Conservation (phyloP, 768 basidiomycete species). For the Podaxis mareebaensis region DNA sequence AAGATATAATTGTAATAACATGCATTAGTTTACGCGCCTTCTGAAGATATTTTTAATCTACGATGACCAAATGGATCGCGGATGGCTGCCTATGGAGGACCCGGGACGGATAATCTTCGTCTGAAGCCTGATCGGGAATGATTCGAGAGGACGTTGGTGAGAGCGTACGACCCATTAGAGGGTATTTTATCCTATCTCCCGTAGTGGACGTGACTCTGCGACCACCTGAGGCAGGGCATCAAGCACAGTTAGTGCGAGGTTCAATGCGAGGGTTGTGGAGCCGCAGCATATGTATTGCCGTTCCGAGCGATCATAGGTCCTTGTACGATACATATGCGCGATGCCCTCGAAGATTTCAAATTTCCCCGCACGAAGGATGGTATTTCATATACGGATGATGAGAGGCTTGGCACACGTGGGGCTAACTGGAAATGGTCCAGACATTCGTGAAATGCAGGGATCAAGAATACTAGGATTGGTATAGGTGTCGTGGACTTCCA, state of each 20-base stretch:
- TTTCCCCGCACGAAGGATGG: neutral
- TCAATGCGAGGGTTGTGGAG: neutral
- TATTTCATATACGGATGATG: neutral
- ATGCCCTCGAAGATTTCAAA: neutral
- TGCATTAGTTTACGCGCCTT: neutral
- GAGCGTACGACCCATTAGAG: neutral
- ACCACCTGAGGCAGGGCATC: neutral
- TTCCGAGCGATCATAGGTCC: neutral
- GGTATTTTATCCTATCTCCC: neutral
- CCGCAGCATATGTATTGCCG: neutral
- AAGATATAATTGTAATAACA: neutral
- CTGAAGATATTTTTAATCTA: neutral
- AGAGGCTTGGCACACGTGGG: neutral
- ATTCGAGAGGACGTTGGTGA: neutral
- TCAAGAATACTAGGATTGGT: neutral
- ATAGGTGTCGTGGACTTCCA: neutral
- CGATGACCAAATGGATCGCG: neutral
- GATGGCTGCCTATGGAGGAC: neutral
- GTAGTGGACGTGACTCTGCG: neutral
- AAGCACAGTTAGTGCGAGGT: neutral
- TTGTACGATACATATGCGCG: neutral
- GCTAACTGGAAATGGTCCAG: neutral
- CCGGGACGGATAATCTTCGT: neutral
- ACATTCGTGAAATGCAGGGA: neutral
- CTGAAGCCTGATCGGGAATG: neutral